Conservation (phyloP, 352 stramenopile genomes). For the Globisporangium solare region DNA sequence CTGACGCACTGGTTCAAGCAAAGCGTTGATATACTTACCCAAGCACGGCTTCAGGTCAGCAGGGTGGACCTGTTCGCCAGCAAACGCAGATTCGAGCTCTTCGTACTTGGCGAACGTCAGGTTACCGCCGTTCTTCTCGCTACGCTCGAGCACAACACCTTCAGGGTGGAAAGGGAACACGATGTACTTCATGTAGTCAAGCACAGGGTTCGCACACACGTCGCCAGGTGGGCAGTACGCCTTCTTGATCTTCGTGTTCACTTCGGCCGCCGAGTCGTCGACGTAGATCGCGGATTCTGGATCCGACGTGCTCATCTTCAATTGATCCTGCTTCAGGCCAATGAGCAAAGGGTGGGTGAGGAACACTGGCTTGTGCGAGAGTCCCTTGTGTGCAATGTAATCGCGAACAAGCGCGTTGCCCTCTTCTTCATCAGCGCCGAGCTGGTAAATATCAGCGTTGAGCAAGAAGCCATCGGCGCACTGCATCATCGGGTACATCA, state of each 20-base stretch:
- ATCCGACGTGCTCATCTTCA: constrained; percentile 99
- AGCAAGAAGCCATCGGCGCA: constrained; percentile 99
- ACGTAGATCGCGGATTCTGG: constrained; percentile 98
- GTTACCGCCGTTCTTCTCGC: constrained; percentile 81
- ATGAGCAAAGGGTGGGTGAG: constrained; percentile 97
- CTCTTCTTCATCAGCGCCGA: constrained; percentile 97
- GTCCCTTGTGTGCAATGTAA: constrained; percentile 92
- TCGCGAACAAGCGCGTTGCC: constrained; percentile 95
- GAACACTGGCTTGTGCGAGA: constrained; percentile 84
- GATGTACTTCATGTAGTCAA: constrained; percentile 96
- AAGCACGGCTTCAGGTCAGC: constrained; percentile 95
- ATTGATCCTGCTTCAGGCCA: constrained; percentile 97
- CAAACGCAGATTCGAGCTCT: constrained; percentile 91
- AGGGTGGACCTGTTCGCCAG: constrained; percentile 90
- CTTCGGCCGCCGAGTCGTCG: constrained; percentile 92
- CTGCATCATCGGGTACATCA: constrained; percentile 98
- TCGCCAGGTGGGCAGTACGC: constrained; percentile 94
- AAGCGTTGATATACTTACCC: constrained; percentile 90
- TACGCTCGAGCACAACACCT: constrained; percentile 73
- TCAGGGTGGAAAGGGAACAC: constrained; percentile 86
- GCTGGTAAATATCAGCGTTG: constrained; percentile 98
- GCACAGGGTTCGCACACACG: constrained; percentile 90
- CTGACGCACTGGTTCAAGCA: constrained; percentile 95
- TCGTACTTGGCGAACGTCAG: constrained; percentile 88
- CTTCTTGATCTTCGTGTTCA: constrained; percentile 99